phyloP scores from a whole-genome alignment of 2,329 filamentous ascomycete species.

The Trichophyton schoenleinii region DNA sequence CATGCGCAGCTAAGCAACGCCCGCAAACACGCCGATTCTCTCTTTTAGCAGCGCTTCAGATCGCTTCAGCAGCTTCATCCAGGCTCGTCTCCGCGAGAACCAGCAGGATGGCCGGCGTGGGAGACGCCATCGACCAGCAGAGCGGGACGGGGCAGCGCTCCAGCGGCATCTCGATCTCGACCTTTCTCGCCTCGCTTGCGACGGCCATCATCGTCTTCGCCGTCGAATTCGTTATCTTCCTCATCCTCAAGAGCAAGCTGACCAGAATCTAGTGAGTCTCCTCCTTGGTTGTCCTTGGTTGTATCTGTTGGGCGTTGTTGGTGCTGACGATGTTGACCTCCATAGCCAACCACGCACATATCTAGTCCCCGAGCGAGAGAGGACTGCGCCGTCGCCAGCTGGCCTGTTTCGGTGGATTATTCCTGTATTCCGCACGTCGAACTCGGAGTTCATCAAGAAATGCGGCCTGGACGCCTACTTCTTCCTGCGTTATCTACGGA shows the following conservation, averaged over 20 bases:
- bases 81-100: neutral
- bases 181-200: constrained; percentile 54
- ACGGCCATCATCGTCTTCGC: constrained; percentile 52
- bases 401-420: constrained; percentile 43
- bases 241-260: constrained; percentile 64
- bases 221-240: constrained; percentile 55
- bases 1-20: neutral
- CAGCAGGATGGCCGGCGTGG: constrained; percentile 17
- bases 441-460: constrained; percentile 82
- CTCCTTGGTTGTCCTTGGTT: neutral
- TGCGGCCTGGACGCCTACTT: constrained; percentile 96
- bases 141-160: constrained; percentile 25
- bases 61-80: too few relatives aligned
- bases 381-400: constrained; percentile 59
- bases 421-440: constrained; percentile 53
- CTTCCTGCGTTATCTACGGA: constrained; percentile 80
- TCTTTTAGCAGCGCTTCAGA: neutral
- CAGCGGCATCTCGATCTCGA: constrained; percentile 27
- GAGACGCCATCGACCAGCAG: constrained; percentile 24
- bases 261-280: constrained; percentile 64
- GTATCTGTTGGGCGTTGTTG: constrained; percentile 5
- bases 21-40: neutral
- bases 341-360: constrained; percentile 69
- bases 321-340: constrained; percentile 9
- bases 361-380: constrained; percentile 71